Conservation (phyloP, 1,284 basidiomycete species). For the Exobasidium cylindrosporum region DNA sequence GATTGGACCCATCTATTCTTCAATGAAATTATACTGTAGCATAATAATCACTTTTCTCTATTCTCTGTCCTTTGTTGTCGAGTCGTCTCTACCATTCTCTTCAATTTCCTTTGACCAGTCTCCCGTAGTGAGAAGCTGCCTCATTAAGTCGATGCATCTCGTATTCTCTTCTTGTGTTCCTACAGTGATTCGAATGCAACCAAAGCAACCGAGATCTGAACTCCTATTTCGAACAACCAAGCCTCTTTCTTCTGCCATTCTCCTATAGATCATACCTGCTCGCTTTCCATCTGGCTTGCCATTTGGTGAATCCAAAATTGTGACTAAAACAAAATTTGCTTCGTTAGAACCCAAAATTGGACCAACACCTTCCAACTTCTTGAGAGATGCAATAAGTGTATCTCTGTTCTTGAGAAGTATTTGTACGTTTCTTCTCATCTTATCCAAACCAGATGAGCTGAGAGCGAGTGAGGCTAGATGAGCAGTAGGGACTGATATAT, state of each 20-base stretch:
- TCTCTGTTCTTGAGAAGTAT: conserved; percentile 66
- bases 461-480: conserved; percentile 77
- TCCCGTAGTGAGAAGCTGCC: conserved; percentile 26
- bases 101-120: conserved; percentile 11
- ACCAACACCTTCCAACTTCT: conserved; percentile 62
- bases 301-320: conserved; percentile 64
- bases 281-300: conserved; percentile 68
- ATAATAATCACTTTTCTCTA: too few relatives aligned
- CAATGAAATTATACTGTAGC: too few relatives aligned
- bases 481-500: conserved; percentile 87
- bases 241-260: conserved; percentile 75
- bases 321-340: conserved; percentile 87
- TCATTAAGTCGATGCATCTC: conserved; percentile 41
- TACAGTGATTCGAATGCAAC: conserved; percentile 84
- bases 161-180: conserved; percentile 73
- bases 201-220: conserved; percentile 78
- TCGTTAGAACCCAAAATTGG: conserved; percentile 74
- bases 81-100: neutral
- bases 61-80: neutral
- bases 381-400: conserved; percentile 62
- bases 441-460: conserved; percentile 64
- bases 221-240: conserved; percentile 91
- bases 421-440: conserved; percentile 68
- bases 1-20: too few relatives aligned
- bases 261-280: conserved; percentile 72